Evolutionary conservation across 345 rosid genomes (phyloP).

Genomic region (Capsella bursapastoris): DNA sequence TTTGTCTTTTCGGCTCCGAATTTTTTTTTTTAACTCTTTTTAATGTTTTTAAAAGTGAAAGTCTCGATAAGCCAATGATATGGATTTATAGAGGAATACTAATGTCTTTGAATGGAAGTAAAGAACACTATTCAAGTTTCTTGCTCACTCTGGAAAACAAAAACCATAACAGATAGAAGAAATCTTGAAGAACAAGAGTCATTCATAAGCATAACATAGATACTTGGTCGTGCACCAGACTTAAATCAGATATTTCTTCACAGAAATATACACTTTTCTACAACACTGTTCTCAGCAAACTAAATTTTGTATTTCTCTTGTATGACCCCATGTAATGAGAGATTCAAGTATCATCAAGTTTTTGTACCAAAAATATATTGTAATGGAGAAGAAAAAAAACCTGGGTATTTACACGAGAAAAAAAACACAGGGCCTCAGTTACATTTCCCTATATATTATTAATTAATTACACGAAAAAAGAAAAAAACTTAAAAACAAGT

Average conservation of each 20-base stretch:
- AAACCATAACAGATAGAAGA: neutral
- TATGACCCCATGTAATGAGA: neutral
- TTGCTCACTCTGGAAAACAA: neutral
- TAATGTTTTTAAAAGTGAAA: neutral
- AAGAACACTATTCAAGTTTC: slow-evolving; percentile 14
- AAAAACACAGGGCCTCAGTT: neutral
- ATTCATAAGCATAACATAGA: neutral
- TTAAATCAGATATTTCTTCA: too few species aligned
- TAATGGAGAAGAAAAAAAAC: slow-evolving; percentile 1
- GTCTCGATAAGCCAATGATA: neutral
- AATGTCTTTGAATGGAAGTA: slow-evolving; percentile 18
- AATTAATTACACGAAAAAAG: slow-evolving; percentile 20
- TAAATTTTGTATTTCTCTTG: neutral
- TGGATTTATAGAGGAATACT: neutral
- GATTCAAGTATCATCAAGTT: neutral
- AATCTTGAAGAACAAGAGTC: neutral
- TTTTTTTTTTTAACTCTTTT: neutral
- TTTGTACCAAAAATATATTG: neutral
- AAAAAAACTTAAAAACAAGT: neutral
- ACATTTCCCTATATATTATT: slow-evolving; percentile 32
- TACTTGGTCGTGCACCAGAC: neutral
- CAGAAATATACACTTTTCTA: too few species aligned
- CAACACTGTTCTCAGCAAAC: neutral
- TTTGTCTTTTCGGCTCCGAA: neutral
- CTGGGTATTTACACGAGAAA: slow-evolving; percentile 35